Evolutionary conservation across 352 stramenopile genomes (phyloP).

Genomic region (Pythium guiyangense): DNA sequence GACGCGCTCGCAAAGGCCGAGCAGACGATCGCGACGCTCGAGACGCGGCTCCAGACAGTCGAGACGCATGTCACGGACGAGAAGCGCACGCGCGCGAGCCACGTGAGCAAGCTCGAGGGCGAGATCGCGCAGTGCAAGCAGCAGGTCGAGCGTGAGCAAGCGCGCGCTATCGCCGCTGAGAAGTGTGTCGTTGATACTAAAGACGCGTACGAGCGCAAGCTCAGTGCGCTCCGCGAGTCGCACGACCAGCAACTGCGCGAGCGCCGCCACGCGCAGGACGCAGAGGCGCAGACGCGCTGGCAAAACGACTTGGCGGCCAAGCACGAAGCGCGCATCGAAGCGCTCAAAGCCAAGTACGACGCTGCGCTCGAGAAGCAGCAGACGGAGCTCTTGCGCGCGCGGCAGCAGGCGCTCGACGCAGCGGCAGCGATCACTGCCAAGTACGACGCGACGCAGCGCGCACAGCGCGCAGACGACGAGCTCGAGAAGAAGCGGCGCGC

Average conservation of each 20-base stretch:
- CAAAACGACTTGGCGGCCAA: conserved; percentile 66
- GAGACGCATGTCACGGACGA: conserved; percentile 37
- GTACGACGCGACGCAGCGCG: conserved; percentile 37
- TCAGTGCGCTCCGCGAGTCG: conserved; percentile 39
- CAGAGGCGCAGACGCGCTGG: conserved; percentile 56
- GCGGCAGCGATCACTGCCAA: conserved; percentile 39
- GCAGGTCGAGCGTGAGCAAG: conserved; percentile 48
- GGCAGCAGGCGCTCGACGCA: conserved; percentile 44
- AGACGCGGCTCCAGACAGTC: conserved; percentile 25
- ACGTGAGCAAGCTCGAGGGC: conserved; percentile 41
- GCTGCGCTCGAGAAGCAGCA: conserved; percentile 54
- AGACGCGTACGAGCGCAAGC: conserved; percentile 45
- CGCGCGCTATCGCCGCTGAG: conserved; percentile 26
- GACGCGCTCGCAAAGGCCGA: conserved; percentile 45
- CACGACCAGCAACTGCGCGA: conserved; percentile 48
- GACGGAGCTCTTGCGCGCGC: conserved; percentile 39
- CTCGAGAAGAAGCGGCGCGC: conserved; percentile 22
- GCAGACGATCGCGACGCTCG: conserved; percentile 36
- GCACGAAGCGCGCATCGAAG: conserved; percentile 65
- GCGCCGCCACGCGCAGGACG: conserved; percentile 44
- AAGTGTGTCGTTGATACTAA: conserved; percentile 25
- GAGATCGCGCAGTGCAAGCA: conserved; percentile 41
- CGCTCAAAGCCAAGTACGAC: conserved; percentile 71
- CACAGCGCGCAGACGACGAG: conserved; percentile 30
- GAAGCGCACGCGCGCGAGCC: conserved; percentile 36